Base-by-base conservation (phyloP, 345 rosid species). In the Hypericum androsaemum region DNA sequence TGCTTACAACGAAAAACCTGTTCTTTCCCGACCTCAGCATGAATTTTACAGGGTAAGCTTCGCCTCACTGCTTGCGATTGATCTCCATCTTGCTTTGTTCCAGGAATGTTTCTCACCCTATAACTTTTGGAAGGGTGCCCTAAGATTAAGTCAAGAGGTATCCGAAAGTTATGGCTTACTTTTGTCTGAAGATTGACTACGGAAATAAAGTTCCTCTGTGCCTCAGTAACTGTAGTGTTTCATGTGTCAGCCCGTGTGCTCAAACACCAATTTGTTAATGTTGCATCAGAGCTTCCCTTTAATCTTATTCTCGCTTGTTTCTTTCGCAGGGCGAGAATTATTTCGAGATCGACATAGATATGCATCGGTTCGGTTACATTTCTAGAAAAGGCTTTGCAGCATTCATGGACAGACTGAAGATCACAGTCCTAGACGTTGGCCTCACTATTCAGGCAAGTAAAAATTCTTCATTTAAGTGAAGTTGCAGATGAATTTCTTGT, bases 1-100 rank as follows among this genome's bases (percentile, higher is more conserved):
- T 15, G 54, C 54, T n/a, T 51, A 51, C 41, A 51, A 51, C 38
- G 54, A 51, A 51, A 51, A 51, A 37, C 54, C 54, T 10, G 54
- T 51, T 13, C 41, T 51, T 36, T 51, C 54, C 7, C 54, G 54
- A 5, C 54, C 54, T 51, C 54, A 51, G 15, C 54, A 51, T 37
- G 40, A 51, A 15, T 51, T 51, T 16, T 51, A 51, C 13, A 35
- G 15, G 1, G 54, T 51, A 36, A n/a, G 54, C 13, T 37, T 51
- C 6, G 4, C 41, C 39, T 15, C 22, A 47, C 10, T 47, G 16
- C 8, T 47, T 5, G 9, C 16, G 36, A 13, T 47, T 22, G 5
- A 13, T 1, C 32, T 11, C 5, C 10, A 47, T 8, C 8, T 47
- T 14, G 52, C 35, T 47, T 13, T 17, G 7, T 10, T 47, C 8